Evolutionary conservation across 1,284 basidiomycete genomes (phyloP).

Genomic region (Ceratorhiza oryzae-sativae): DNA sequence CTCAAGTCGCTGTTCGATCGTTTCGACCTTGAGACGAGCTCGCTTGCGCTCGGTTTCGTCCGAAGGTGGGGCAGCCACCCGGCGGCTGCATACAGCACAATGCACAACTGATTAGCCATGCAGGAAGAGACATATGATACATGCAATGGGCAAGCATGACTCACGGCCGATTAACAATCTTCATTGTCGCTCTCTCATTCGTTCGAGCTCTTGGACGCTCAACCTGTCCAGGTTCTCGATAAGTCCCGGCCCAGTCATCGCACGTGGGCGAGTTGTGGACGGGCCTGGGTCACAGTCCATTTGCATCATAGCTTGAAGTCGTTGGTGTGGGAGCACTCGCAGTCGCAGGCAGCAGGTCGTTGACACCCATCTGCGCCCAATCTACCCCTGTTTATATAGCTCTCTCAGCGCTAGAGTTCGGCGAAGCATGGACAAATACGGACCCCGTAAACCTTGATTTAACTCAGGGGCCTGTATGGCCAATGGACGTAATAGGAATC

Average conservation of each 20-base stretch:
- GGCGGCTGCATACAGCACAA: background rate
- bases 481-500: slow-evolving; percentile 16
- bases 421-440: slow-evolving; percentile 16
- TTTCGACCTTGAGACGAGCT: slow-evolving; percentile 26
- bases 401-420: background rate
- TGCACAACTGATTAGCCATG: slow-evolving; percentile 5
- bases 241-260: slow-evolving; percentile 2
- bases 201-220: slow-evolving; percentile 32
- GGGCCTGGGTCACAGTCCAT: slow-evolving; percentile 29
- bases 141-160: too few species aligned
- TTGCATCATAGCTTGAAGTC: background rate
- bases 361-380: background rate
- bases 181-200: slow-evolving; percentile 33
- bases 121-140: background rate
- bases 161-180: slow-evolving; percentile 37
- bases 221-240: slow-evolving; percentile 38
- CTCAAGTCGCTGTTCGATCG: slow-evolving; percentile 16
- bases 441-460: slow-evolving; percentile 18
- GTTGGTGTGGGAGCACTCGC: background rate
- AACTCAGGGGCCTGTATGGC: slow-evolving; percentile 5
- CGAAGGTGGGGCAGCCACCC: slow-evolving; percentile 27
- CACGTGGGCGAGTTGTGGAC: background rate
- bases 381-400: slow-evolving; percentile 30
- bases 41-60: slow-evolving; percentile 31
- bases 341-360: background rate